Evolutionary conservation across 23 red algal species (phyloP).

Genomic region (Gracilaria gracilis): DNA sequence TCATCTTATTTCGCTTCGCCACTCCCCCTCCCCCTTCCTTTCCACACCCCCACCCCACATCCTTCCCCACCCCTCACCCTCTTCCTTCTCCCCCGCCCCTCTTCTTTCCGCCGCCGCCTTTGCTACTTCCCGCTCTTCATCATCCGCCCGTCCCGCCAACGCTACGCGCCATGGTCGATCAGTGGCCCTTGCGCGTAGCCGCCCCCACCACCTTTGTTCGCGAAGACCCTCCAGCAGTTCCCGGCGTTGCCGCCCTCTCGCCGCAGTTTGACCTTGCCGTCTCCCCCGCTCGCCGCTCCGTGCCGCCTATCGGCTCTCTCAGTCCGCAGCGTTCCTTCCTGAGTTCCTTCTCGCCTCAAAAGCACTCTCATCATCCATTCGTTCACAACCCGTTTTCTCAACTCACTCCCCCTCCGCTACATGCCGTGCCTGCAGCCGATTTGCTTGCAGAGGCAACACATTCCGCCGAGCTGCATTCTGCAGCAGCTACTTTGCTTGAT

Average conservation of each 20-base stretch:
- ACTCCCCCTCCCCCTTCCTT: neutral
- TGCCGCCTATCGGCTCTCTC: constrained; percentile 58
- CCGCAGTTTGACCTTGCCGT: constrained; percentile 67
- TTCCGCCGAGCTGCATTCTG: constrained; percentile 21
- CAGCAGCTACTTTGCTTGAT: neutral
- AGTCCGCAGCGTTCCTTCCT: constrained; percentile 30
- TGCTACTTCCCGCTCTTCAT: neutral
- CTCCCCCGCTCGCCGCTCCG: constrained; percentile 49
- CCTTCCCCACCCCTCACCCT: neutral
- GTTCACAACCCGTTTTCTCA: neutral
- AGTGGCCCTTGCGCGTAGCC: constrained; percentile 40
- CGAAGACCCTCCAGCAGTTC: neutral
- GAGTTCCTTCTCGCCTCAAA: neutral
- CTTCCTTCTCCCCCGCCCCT: neutral
- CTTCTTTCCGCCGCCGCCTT: neutral
- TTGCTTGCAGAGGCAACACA: constrained; percentile 28
- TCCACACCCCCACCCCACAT: neutral
- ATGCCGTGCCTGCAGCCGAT: neutral
- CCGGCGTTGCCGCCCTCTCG: constrained; percentile 48
- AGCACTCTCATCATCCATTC: neutral
- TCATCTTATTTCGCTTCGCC: neutral
- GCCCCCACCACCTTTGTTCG: neutral
- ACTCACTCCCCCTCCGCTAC: neutral
- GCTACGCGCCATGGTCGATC: constrained; percentile 64
- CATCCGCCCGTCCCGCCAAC: neutral